Conservation (phyloP, 768 basidiomycete species). For the Kwoniella heveanensis region DNA sequence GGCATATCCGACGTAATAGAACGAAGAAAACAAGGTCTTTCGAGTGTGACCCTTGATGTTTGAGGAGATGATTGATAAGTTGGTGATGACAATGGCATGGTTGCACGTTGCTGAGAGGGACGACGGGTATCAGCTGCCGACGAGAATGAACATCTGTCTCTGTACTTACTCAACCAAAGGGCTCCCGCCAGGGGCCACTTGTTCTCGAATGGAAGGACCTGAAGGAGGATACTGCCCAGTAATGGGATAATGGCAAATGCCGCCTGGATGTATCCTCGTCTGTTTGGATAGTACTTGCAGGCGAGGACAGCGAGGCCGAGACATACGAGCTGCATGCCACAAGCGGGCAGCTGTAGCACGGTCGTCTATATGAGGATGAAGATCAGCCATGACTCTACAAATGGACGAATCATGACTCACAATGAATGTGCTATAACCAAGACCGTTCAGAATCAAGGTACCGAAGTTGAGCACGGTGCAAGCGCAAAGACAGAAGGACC, state of each 20-base stretch:
- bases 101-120: slow-evolving; percentile 28
- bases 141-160: no score
- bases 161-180: slow-evolving; percentile 21
- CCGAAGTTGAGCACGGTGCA: slow-evolving; percentile 37
- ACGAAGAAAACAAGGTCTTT: slow-evolving; percentile 30
- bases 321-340: slow-evolving; percentile 25
- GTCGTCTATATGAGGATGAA: slow-evolving; percentile 18
- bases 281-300: slow-evolving; percentile 23
- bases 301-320: slow-evolving; percentile 21
- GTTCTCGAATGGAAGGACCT: slow-evolving; percentile 25
- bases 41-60: slow-evolving; percentile 42
- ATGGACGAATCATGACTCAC: no score
- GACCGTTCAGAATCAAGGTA: slow-evolving; percentile 34
- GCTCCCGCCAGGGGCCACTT: slow-evolving; percentile 33
- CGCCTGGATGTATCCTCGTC: slow-evolving; percentile 32
- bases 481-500: slow-evolving; percentile 32
- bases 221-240: slow-evolving; percentile 31
- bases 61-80: slow-evolving; percentile 29
- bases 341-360: slow-evolving; percentile 31
- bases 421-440: slow-evolving; percentile 25
- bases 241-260: slow-evolving; percentile 27
- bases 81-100: slow-evolving; percentile 32
- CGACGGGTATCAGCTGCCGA: no score
- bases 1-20: slow-evolving; percentile 19
- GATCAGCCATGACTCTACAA: no score